A percentile compares a stretch with the other conserved stretches of the same genome.
phyloP scores from a whole-genome alignment of 257 asterid species.

The Solanum clarkiae region DNA sequence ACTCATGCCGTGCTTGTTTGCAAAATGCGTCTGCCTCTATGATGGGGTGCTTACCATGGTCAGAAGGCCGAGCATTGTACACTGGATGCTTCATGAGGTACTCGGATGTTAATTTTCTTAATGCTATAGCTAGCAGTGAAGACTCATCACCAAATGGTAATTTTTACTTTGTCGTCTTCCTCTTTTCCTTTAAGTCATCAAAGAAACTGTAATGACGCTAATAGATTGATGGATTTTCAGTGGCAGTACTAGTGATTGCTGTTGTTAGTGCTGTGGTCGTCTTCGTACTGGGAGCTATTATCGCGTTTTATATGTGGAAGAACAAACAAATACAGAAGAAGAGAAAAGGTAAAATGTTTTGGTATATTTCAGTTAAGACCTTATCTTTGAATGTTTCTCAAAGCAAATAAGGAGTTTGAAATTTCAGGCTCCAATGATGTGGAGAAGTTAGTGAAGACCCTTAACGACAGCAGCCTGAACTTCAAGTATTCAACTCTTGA shows the following conservation, averaged over 20 bases:
- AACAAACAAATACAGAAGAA: constrained; percentile 42
- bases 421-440: constrained; percentile 43
- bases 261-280: constrained; percentile 44
- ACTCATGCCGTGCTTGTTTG: constrained; percentile 23
- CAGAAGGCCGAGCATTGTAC: constrained; percentile 32
- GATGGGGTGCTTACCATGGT: constrained; percentile 32
- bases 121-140: constrained; percentile 24
- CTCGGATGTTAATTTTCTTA: constrained; percentile 30
- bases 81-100: constrained; percentile 42
- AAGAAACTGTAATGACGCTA: background rate
- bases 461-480: constrained; percentile 71
- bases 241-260: constrained; percentile 30
- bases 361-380: background rate
- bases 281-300: constrained; percentile 26
- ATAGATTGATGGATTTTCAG: constrained; percentile 11
- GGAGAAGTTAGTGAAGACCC: constrained; percentile 55
- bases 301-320: constrained; percentile 48
- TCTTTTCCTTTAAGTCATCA: background rate
- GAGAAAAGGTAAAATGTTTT: constrained; percentile 48
- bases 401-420: background rate
- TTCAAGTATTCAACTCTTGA: constrained; percentile 87
- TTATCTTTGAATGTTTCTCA: background rate
- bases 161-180: background rate
- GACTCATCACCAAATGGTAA: constrained; percentile 49
- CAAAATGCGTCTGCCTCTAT: constrained; percentile 24